Evolutionary conservation across 768 basidiomycete genomes (phyloP).

Genomic region (Lactarius pseudohatsudake): DNA sequence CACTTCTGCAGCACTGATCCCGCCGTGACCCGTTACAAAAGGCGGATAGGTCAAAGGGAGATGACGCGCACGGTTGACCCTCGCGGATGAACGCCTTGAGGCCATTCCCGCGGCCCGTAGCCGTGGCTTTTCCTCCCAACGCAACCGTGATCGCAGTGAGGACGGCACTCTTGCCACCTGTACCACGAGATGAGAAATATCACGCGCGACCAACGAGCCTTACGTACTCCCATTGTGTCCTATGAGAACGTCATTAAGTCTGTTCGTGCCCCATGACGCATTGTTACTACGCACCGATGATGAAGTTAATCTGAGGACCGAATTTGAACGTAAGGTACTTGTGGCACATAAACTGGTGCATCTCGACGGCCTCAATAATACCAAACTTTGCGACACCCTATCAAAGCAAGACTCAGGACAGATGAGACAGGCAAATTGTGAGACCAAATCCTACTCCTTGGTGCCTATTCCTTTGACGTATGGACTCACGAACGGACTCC

Average conservation of each 20-base stretch:
- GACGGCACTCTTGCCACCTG: constrained; percentile 94
- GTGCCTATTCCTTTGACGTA: constrained; percentile 46
- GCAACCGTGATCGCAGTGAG: constrained; percentile 91
- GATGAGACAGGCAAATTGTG: background rate
- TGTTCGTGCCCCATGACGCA: background rate
- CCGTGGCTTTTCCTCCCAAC: constrained; percentile 88
- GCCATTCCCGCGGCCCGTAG: constrained; percentile 85
- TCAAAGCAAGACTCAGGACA: background rate
- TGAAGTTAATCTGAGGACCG: constrained; percentile 94
- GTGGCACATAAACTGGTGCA: constrained; percentile 97
- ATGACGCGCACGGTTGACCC: constrained; percentile 65
- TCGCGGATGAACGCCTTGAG: constrained; percentile 85
- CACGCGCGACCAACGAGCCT: constrained; percentile 1
- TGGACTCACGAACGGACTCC: constrained; percentile 52
- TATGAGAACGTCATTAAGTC: constrained; percentile 32
- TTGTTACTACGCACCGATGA: constrained; percentile 63
- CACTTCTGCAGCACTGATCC: constrained; percentile 63
- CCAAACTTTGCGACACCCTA: constrained; percentile 84
- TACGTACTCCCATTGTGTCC: constrained; percentile 91
- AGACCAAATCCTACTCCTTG: constrained; percentile 52
- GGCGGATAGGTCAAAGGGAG: background rate
- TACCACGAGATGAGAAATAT: constrained; percentile 5
- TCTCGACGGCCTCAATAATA: constrained; percentile 81
- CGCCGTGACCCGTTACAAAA: constrained; percentile 13
- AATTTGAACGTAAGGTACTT: constrained; percentile 78